Evolutionary conservation across 116 monocot genomes (phyloP), one percentile per base, ranked within the genome.

Genomic region (Posidonia oceanica): DNA sequence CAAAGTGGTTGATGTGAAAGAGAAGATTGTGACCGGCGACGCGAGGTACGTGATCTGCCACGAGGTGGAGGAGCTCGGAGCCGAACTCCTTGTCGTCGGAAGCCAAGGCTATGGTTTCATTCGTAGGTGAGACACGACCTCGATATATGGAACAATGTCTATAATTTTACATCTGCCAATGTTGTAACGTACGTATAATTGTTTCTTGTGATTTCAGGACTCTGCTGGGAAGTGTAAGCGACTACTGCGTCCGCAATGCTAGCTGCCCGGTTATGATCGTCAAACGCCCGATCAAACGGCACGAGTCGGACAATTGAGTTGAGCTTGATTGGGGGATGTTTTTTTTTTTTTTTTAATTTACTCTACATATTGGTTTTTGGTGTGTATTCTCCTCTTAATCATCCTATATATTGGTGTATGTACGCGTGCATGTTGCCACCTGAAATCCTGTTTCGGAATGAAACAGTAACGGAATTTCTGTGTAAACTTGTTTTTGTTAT

Each of bases 71-170:
- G 70, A 78, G 64, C 38, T 78, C 2, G 74, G 74, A 18, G 85
- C 85, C 14, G 85, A 85, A 21, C 3, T 88, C 4, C 36, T 88
- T 51, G 88, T 85, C 12, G 74, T 88, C 75, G 88, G 85, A 18
- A 85, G 83, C 75, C 87, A 84, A 77, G 81, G 87, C 42, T 79
- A 88, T 36, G 87, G 84, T 56, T 72, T 82, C 64, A 69, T 88
- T 66, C 81, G 77, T 56, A 88, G 87, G 87, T 18, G 18, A 56
- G 81, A 39, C 29, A 6, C 7, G 15, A 7, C 15, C 13, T 70
- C 39, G 17, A n/a, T n/a, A 17, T 56, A 14, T n/a, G 56, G 4
- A 18, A 5, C 56, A 17, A 17, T 18, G 4, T 56, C 56, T 56
- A 56, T 56, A 56, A 56, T 56, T 56, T 56, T 7, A 56, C 18